Base-by-base conservation (phyloP, 352 stramenopile genomes). In the Phytophthora megakarya region DNA sequence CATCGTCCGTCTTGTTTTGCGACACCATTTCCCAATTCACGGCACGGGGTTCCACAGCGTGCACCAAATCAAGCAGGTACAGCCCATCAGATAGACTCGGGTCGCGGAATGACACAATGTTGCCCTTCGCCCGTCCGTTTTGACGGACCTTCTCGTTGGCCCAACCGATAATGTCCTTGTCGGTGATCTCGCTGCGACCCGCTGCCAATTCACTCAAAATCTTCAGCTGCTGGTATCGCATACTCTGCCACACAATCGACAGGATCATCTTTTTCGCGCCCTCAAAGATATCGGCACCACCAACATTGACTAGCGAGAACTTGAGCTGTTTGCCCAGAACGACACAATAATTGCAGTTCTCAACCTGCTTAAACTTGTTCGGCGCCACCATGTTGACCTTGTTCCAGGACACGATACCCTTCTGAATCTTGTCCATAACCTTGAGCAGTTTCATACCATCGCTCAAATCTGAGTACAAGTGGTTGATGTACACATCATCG, bases 211-310 rank as follows among this genome's bases (percentile, higher is more conserved):
- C 75, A 28, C 82, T 89, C 49, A 96, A 61, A 21, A 97, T 75
- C 50, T 95, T 91, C 22, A 98, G 67, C 48, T 95, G 92, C 66
- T 97, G 89, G 72, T 94, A 81, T 32, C 93, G 84, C 93, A 98
- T 98, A 59, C 92, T 90, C 75, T 98, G 93, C 93, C 92, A 98
- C 32, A 98, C 95, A 32, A 98, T 90, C 45, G 89, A 96, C 44
- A 98, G 62, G 44, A 97, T 97, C 60, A 98, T 80, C 72, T 98
- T 98, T 69, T 95, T 95, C 42, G 96, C 96, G 45, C 84, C 87
- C 65, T 97, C 91, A 28, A 89, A 94, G 47, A 98, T 98, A 70
- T 98, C 93, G 1, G 93, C 75, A 7, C 90, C 90, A 21, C 92
- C 93, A 46, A 97, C 88, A 68, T 97, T 97, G 1, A 97, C 87